phyloP scores from a whole-genome alignment of 2,329 filamentous ascomycete genomes.

The Diaporthe citriasiana region DNA sequence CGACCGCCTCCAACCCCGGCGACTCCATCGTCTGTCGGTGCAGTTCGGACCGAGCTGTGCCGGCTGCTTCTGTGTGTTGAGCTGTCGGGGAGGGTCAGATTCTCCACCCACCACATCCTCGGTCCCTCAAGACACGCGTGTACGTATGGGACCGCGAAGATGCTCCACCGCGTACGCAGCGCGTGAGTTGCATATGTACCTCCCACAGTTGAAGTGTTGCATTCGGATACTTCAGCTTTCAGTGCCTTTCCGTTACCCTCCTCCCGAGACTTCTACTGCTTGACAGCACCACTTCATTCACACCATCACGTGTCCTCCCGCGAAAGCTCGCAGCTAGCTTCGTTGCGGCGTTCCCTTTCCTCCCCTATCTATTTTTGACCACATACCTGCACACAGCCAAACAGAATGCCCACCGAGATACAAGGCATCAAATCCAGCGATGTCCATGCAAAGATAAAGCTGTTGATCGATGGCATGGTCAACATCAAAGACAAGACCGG shows the following conservation, averaged over 20 bases:
- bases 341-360: background rate
- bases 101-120: constrained; percentile 41
- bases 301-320: constrained; percentile 3
- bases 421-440: constrained; percentile 62
- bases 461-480: constrained; percentile 80
- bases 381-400: background rate
- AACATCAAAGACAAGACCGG: constrained; percentile 84
- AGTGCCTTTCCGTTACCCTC: background rate
- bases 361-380: background rate
- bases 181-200: constrained; percentile 10
- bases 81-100: constrained; percentile 17
- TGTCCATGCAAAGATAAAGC: constrained; percentile 70
- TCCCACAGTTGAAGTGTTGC: background rate
- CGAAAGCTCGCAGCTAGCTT: background rate
- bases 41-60: constrained; percentile 41
- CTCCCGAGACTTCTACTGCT: background rate
- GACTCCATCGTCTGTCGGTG: constrained; percentile 32
- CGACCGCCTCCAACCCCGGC: constrained; percentile 20
- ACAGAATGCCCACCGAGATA: constrained; percentile 57
- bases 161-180: background rate
- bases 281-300: background rate
- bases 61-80: constrained; percentile 16
- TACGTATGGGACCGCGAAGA: constrained; percentile 5
- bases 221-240: background rate
- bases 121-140: constrained; percentile 1